Conservation (phyloP, 768 basidiomycete genomes). For the Psilocybe azurescens region DNA sequence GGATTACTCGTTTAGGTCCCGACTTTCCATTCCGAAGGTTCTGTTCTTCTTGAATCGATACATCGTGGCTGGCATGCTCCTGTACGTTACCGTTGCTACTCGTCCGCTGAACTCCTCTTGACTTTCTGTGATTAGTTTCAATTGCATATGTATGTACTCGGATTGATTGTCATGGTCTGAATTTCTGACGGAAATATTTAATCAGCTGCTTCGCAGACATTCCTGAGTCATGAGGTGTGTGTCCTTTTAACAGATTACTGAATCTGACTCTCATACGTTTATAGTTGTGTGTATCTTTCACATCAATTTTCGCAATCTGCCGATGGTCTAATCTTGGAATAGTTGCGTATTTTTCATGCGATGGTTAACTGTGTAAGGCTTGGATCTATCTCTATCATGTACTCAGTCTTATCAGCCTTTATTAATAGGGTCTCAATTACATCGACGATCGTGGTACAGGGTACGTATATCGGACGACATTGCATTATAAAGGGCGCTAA, state of each 20-base stretch:
- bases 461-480: slow-evolving; percentile 10
- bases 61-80: slow-evolving; percentile 30
- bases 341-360: slow-evolving; percentile 36
- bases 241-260: too few species aligned
- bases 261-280: neutral
- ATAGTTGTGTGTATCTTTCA: slow-evolving; percentile 6
- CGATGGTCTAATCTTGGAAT: neutral
- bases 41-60: slow-evolving; percentile 34
- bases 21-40: slow-evolving; percentile 28
- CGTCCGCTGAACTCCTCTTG: neutral
- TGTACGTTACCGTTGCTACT: slow-evolving; percentile 22
- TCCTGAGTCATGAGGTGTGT: slow-evolving; percentile 19
- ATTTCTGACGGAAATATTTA: neutral
- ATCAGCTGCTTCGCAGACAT: slow-evolving; percentile 26
- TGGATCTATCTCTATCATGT: slow-evolving; percentile 11
- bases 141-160: slow-evolving; percentile 29
- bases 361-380: slow-evolving; percentile 30
- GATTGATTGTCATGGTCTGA: neutral
- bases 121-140: slow-evolving; percentile 24
- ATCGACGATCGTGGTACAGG: slow-evolving; percentile 27
- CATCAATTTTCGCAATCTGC: neutral
- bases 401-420: neutral
- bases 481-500: neutral
- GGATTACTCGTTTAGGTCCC: slow-evolving; percentile 15
- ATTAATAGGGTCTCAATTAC: slow-evolving; percentile 21